Percentiles rank a stretch among this genome's conserved stretches.
phyloP scores from a whole-genome alignment of 129 eudicot genomes.

The Pulicaria dysenterica region DNA sequence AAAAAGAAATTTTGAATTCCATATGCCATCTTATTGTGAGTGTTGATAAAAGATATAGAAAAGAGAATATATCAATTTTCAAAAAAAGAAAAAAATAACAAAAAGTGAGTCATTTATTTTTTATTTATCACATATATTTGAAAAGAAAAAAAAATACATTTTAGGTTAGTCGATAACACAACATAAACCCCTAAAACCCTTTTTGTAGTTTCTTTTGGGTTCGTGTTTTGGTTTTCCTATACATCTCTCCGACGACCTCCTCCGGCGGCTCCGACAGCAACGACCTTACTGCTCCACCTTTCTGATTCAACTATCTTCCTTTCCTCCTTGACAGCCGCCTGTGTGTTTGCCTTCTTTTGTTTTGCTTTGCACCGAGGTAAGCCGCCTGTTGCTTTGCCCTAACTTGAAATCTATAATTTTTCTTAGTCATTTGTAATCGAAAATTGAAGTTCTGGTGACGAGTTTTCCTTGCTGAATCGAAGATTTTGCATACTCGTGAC shows the following conservation, averaged over 20 bases:
- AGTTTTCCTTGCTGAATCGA: not conserved
- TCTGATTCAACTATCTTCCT: not conserved
- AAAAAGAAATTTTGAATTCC: no score
- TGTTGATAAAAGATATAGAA: no score
- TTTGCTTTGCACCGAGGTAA: not conserved
- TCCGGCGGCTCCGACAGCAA: not conserved
- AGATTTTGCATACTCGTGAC: not conserved
- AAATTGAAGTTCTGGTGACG: not conserved
- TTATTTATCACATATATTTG: no score
- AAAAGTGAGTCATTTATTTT: no score
- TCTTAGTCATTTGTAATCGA: not conserved
- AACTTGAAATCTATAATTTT: not conserved
- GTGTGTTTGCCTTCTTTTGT: not conserved
- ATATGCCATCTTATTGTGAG: no score
- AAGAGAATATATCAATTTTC: no score
- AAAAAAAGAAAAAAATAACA: no score
- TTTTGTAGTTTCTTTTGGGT: not conserved
- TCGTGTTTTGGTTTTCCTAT: not conserved
- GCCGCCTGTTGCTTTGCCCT: not conserved
- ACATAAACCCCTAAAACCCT: constrained; percentile 8
- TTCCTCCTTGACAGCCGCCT: not conserved
- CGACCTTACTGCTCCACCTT: not conserved
- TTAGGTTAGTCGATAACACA: no score
- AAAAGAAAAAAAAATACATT: no score
- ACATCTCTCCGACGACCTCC: not conserved